Evolutionary conservation across 192 early-diverging fungal genomes (phyloP).

Genomic region (Coemansia sp.): DNA sequence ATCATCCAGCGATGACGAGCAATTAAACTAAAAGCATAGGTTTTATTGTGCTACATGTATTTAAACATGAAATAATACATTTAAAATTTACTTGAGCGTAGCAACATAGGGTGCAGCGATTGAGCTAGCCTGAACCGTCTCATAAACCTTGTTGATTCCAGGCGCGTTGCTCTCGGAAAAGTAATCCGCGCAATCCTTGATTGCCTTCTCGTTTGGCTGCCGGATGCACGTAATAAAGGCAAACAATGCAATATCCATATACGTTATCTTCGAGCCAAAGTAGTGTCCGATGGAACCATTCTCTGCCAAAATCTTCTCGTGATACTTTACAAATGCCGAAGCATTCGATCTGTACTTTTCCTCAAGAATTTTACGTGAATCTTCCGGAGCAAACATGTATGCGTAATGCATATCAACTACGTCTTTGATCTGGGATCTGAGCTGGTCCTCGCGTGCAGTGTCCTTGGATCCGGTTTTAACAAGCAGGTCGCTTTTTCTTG

Average conservation of each 20-base stretch:
- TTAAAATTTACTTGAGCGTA: not conserved
- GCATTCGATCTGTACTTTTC: conserved; percentile 12
- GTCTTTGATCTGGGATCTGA: conserved; percentile 22
- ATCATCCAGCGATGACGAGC: conserved; percentile 10
- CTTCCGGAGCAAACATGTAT: conserved; percentile 12
- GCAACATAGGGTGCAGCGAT: not conserved
- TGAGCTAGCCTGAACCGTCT: not conserved
- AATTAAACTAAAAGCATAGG: not conserved
- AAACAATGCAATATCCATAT: conserved; percentile 29
- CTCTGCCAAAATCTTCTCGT: conserved; percentile 47
- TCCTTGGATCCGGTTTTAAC: conserved; percentile 20
- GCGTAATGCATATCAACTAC: not conserved
- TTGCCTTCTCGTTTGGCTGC: not conserved
- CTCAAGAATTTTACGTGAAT: not conserved
- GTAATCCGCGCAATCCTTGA: not conserved
- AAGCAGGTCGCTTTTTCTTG: conserved; percentile 37
- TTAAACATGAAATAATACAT: not conserved
- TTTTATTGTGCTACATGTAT: not conserved
- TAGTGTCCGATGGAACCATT: conserved; percentile 60
- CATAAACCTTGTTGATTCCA: conserved; percentile 2
- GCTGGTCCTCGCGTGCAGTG: conserved; percentile 27
- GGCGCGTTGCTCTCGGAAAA: conserved; percentile 2
- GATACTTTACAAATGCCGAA: conserved; percentile 26
- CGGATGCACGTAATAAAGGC: not conserved
- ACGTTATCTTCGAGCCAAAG: conserved; percentile 44